Conservation (phyloP, 495 filamentous ascomycete species). For the Aspergillus hancockii region DNA sequence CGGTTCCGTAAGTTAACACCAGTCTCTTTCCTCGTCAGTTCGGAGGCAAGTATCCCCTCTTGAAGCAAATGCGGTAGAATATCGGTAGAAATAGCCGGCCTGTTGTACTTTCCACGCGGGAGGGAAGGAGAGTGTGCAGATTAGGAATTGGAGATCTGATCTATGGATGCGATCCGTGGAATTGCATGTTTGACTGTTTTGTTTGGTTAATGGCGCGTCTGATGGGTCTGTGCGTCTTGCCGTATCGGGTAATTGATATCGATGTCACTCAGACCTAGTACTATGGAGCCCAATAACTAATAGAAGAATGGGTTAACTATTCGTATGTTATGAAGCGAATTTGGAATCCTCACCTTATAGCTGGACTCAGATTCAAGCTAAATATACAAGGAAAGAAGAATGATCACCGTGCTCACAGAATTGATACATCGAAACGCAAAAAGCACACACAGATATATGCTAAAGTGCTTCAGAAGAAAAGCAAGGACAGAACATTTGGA, state of each 20-base stretch:
- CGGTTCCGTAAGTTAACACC: not conserved
- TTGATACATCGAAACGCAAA: too few species aligned
- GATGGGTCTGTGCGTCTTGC: not conserved
- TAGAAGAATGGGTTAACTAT: too few species aligned
- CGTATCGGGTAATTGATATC: not conserved
- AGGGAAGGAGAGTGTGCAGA: slow-evolving; percentile 1
- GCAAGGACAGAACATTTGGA: too few species aligned
- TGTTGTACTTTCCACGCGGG: not conserved
- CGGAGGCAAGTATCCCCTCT: not conserved
- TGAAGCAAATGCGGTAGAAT: not conserved
- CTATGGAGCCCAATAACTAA: too few species aligned
- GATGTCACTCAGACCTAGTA: not conserved
- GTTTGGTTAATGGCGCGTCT: not conserved
- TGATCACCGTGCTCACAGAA: too few species aligned
- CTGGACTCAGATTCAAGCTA: too few species aligned
- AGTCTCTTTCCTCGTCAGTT: not conserved
- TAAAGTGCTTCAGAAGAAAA: too few species aligned
- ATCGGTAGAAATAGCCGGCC: not conserved
- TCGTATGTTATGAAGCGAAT: too few species aligned
- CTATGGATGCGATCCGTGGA: not conserved
- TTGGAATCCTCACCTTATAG: too few species aligned
- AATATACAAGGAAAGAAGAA: too few species aligned
- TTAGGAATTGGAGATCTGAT: not conserved
- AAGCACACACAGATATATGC: too few species aligned
- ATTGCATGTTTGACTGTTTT: slow-evolving; percentile 5